These are phyloP conservation scores for Microthlaspi erraticum DNA, from an alignment of 345 rosid species.

Conservation along the genomic window DNA sequence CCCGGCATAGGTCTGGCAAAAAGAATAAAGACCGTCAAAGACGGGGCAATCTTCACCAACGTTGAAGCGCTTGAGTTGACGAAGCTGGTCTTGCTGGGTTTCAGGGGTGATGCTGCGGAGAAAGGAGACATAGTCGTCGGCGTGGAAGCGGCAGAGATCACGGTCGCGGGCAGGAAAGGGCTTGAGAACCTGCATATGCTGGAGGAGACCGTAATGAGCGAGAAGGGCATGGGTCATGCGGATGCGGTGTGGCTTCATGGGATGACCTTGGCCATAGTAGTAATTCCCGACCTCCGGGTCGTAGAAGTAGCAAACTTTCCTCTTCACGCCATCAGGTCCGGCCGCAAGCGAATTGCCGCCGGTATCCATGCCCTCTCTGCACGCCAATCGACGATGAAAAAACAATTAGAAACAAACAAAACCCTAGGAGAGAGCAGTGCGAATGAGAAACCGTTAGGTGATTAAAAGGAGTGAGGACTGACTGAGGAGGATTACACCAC, in stretches of 20 bases:
- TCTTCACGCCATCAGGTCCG: conserved; percentile 69
- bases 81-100: conserved; percentile 71
- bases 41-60: conserved; percentile 82
- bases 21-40: conserved; percentile 73
- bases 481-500: too few relatives aligned
- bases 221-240: conserved; percentile 63
- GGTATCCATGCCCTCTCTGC: conserved; percentile 51
- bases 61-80: conserved; percentile 73
- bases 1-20: conserved; percentile 78
- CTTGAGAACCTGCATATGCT: conserved; percentile 67
- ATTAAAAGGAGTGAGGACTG: too few relatives aligned
- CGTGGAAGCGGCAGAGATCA: conserved; percentile 77
- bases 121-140: conserved; percentile 67
- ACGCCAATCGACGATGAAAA: neutral
- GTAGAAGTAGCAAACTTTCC: conserved; percentile 68
- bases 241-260: conserved; percentile 73
- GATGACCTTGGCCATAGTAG: conserved; percentile 67
- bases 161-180: conserved; percentile 74
- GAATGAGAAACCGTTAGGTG: too few relatives aligned
- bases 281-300: conserved; percentile 82
- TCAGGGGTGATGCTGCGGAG: conserved; percentile 72
- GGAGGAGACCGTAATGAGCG: conserved; percentile 70
- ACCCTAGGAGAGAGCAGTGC: conserved; percentile 29
- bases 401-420: neutral
- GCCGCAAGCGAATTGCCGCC: conserved; percentile 65